These are phyloP conservation scores for Aquilaria agallochum DNA, from an alignment of 441 rosid species.

Conservation along the genomic window DNA sequence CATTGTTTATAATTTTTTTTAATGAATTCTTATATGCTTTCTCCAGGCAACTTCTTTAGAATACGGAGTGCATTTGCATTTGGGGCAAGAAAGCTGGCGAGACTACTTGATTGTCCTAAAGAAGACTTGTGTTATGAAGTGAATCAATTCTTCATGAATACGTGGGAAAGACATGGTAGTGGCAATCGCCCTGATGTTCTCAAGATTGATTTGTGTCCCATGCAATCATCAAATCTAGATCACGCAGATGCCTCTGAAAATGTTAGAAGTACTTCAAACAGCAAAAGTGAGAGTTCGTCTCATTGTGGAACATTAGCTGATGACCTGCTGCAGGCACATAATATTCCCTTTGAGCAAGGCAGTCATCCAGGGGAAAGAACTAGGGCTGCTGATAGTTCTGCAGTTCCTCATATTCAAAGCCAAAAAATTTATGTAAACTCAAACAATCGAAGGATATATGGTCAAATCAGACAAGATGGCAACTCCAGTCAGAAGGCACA, in stretches of 20 bases:
- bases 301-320: background rate
- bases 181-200: conserved; percentile 15
- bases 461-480: conserved; percentile 3
- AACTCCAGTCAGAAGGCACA: background rate
- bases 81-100: conserved; percentile 18
- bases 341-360: conserved; percentile 8
- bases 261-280: conserved; percentile 6
- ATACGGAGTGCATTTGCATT: conserved; percentile 18
- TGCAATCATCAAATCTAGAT: conserved; percentile 1
- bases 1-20: background rate
- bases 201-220: conserved; percentile 4
- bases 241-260: conserved; percentile 9
- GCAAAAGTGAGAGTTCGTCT: conserved; percentile 4
- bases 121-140: conserved; percentile 16
- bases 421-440: background rate
- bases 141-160: conserved; percentile 14
- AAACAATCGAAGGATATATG: background rate
- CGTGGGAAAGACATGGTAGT: conserved; percentile 18
- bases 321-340: conserved; percentile 4
- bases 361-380: conserved; percentile 7
- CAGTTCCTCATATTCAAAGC: conserved; percentile 3
- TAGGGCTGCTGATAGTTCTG: conserved; percentile 12
- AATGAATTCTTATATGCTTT: background rate
- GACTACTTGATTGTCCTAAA: conserved; percentile 18
- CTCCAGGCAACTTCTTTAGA: conserved; percentile 17